These are phyloP conservation scores for Xylaria sp. DNA, from an alignment of 495 filamentous ascomycete species.

Conservation along the genomic window DNA sequence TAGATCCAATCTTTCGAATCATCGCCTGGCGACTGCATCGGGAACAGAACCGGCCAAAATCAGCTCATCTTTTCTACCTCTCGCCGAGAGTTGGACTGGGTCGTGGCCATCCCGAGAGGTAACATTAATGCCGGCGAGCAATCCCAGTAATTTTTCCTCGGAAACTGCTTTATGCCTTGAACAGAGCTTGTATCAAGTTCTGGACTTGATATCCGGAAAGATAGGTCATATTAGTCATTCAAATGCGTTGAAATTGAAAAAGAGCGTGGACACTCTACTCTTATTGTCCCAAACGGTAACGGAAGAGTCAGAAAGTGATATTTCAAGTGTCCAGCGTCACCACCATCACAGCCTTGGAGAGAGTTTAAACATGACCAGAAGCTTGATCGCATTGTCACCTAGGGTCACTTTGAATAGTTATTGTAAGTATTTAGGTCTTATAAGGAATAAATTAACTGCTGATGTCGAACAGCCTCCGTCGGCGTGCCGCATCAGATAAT, in stretches of 20 bases:
- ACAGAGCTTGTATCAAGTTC: background rate
- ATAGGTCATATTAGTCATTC: background rate
- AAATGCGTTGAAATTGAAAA: background rate
- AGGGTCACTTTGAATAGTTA: background rate
- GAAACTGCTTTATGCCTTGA: background rate
- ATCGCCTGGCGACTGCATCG: background rate
- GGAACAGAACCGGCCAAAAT: background rate
- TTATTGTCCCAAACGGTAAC: background rate
- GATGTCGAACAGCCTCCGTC: conserved; percentile 3
- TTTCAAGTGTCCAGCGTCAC: background rate
- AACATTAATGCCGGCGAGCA: conserved; percentile 1
- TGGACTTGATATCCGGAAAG: background rate
- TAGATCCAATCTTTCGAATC: background rate
- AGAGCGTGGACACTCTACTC: background rate
- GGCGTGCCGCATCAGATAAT: background rate
- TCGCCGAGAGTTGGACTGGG: background rate
- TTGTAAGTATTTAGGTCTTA: background rate
- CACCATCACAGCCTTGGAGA: background rate
- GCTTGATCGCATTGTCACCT: background rate
- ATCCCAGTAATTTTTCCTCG: background rate
- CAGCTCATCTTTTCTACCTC: background rate
- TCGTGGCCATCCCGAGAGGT: background rate
- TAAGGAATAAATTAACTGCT: conserved; percentile 4
- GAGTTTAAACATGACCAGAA: background rate
- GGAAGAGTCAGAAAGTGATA: background rate